phyloP scores from a whole-genome alignment of 2,329 filamentous ascomycete genomes.

The Colletotrichum cordylinicola region DNA sequence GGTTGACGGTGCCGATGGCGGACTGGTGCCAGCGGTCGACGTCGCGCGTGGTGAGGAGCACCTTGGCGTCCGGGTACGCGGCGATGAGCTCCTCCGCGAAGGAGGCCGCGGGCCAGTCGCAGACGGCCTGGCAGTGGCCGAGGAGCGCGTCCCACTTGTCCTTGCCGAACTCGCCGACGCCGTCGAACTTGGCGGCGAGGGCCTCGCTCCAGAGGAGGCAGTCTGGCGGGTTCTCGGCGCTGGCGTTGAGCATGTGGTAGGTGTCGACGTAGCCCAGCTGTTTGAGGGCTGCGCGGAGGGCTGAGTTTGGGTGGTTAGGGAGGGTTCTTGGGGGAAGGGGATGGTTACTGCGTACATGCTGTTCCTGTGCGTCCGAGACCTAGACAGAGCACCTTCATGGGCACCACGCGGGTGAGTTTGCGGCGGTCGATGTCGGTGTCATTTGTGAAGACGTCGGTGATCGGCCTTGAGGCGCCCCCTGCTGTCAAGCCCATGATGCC shows the following conservation, averaged over 20 bases:
- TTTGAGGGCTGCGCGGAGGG: conserved; percentile 41
- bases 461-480: conserved; percentile 38
- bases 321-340: neutral
- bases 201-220: conserved; percentile 75
- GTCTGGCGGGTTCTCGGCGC: conserved; percentile 8
- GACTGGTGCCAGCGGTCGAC: conserved; percentile 34
- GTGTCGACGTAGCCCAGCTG: conserved; percentile 14
- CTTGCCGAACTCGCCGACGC: conserved; percentile 20
- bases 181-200: conserved; percentile 56
- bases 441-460: conserved; percentile 66
- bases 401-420: conserved; percentile 68
- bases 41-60: conserved; percentile 34
- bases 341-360: conserved; percentile 59
- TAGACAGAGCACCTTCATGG: conserved; percentile 75
- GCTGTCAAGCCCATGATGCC: neutral
- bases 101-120: conserved; percentile 22
- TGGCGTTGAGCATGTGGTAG: conserved; percentile 20
- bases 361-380: conserved; percentile 75
- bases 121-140: conserved; percentile 31
- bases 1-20: conserved; percentile 28
- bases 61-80: conserved; percentile 38
- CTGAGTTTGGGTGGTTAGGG: neutral
- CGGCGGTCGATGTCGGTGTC: conserved; percentile 73
- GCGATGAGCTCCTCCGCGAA: conserved; percentile 31
- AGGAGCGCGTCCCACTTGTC: conserved; percentile 38